phyloP scores from a whole-genome alignment of 257 asterid genomes.

The Penstemon newberryi region DNA sequence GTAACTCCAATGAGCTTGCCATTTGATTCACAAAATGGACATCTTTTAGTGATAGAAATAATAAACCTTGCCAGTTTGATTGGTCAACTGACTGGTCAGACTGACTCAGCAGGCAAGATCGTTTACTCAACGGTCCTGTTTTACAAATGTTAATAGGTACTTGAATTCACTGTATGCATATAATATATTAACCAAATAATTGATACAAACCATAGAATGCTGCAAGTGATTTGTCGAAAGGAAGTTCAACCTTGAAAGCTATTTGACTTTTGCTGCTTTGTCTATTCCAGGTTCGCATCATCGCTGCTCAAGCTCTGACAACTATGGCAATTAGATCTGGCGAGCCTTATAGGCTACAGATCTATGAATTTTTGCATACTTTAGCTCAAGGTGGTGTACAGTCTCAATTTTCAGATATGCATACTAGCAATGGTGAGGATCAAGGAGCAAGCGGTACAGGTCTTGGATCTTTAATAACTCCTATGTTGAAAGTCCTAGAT shows the following conservation, averaged over 20 bases:
- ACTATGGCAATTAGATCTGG: slow-evolving; percentile 98
- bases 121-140: too few relatives aligned
- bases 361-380: slow-evolving; percentile 88
- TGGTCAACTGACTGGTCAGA: neutral
- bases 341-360: slow-evolving; percentile 98
- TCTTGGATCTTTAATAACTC: slow-evolving; percentile 93
- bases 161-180: too few relatives aligned
- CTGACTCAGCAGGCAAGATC: neutral
- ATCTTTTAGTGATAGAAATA: slow-evolving; percentile 5
- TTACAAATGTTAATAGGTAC: too few relatives aligned
- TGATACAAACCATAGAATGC: neutral
- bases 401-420: slow-evolving; percentile 97
- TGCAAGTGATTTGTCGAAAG: slow-evolving; percentile 7
- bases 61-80: neutral
- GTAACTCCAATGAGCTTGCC: neutral
- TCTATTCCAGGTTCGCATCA: slow-evolving; percentile 70
- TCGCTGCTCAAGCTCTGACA: slow-evolving; percentile 97
- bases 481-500: slow-evolving; percentile 94
- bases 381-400: slow-evolving; percentile 98
- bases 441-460: slow-evolving; percentile 99
- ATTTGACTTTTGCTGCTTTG: slow-evolving; percentile 16
- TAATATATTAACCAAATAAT: neutral
- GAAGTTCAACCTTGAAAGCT: neutral
- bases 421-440: slow-evolving; percentile 97
- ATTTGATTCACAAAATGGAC: neutral